Conservation (phyloP, 2,329 filamentous ascomycete genomes). For the Pseudonectria foliicola region DNA sequence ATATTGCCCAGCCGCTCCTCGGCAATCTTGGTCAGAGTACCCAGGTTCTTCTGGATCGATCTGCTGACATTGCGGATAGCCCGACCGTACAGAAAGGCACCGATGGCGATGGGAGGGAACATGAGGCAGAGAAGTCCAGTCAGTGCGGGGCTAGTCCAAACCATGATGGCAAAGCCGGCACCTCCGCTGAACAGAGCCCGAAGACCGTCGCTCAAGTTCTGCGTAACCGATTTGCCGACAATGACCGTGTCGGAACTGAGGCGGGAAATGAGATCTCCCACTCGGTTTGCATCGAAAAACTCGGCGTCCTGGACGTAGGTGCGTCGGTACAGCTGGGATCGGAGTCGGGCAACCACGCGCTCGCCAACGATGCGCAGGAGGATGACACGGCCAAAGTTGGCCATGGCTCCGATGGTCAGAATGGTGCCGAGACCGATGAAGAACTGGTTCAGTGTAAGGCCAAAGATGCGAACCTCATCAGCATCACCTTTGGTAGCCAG, state of each 20-base stretch:
- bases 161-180: conserved; percentile 87
- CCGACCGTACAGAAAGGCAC: conserved; percentile 86
- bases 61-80: conserved; percentile 83
- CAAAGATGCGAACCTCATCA: conserved; percentile 68
- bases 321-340: conserved; percentile 81
- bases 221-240: conserved; percentile 96
- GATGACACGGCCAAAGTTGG: conserved; percentile 91
- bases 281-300: conserved; percentile 96
- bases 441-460: conserved; percentile 78
- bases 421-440: conserved; percentile 73
- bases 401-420: conserved; percentile 74
- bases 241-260: conserved; percentile 95
- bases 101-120: conserved; percentile 84
- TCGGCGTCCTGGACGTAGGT: conserved; percentile 98
- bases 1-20: conserved; percentile 98
- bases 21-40: conserved; percentile 90
- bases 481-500: conserved; percentile 68
- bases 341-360: conserved; percentile 81
- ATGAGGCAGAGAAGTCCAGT: conserved; percentile 81
- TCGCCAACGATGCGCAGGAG: conserved; percentile 92
- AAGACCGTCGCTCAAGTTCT: conserved; percentile 95
- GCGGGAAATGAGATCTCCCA: conserved; percentile 91
- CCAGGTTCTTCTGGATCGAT: conserved; percentile 88
- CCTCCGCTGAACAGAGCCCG: conserved; percentile 82
- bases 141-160: conserved; percentile 87